phyloP scores from a whole-genome alignment of 1,284 basidiomycete species.

The Tylopilus sp. region DNA sequence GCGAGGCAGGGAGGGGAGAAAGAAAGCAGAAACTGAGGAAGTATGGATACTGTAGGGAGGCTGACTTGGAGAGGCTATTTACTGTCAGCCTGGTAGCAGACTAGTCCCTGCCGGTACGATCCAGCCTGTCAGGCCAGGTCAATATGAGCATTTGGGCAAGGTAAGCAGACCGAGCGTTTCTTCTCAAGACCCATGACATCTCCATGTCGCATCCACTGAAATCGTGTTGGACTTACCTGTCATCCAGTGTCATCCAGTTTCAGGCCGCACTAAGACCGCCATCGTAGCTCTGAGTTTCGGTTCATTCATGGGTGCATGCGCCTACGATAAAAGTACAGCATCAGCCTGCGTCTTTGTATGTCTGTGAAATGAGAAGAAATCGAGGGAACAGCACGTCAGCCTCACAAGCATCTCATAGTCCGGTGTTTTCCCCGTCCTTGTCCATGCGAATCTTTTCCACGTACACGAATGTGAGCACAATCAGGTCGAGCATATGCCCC shows the following conservation, averaged over 20 bases:
- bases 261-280: background rate
- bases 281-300: background rate
- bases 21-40: background rate
- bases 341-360: background rate
- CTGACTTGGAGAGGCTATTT: conserved; percentile 12
- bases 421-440: conserved; percentile 12
- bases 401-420: conserved; percentile 12
- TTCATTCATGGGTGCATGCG: conserved; percentile 4
- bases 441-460: conserved; percentile 37
- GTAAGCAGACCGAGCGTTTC: background rate
- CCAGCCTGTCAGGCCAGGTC: conserved; percentile 13
- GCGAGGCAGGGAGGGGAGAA: background rate
- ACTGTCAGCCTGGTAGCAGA: conserved; percentile 14
- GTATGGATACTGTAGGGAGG: conserved; percentile 10
- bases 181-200: background rate
- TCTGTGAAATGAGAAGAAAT: conserved; percentile 4
- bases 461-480: conserved; percentile 43
- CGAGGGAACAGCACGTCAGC: background rate
- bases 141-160: conserved; percentile 4
- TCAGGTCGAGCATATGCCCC: conserved; percentile 37
- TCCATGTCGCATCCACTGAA: background rate
- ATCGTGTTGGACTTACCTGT: conserved; percentile 6
- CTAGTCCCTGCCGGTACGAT: background rate
- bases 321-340: conserved; percentile 13
- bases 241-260: background rate